Evolutionary conservation across 257 asterid species (phyloP).

Genomic region (Primulina huaijiensis): DNA sequence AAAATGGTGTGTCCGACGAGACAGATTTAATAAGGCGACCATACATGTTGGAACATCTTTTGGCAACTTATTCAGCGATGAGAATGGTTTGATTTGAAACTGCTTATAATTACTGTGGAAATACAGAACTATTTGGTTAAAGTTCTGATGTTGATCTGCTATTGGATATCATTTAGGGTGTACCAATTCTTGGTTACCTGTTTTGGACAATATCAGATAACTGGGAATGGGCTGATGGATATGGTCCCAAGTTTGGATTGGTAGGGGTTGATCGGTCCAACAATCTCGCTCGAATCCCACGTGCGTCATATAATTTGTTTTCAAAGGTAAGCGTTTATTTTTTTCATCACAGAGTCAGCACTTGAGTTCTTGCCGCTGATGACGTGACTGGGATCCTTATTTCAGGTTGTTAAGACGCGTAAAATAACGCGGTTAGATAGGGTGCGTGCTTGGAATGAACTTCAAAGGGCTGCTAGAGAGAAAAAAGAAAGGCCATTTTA

Average conservation of each 20-base stretch:
- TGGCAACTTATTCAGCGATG: constrained; percentile 87
- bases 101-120: not conserved
- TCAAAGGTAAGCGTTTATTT: constrained; percentile 46
- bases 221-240: constrained; percentile 99
- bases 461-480: constrained; percentile 68
- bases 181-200: constrained; percentile 78
- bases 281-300: constrained; percentile 74
- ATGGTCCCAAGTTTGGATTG: constrained; percentile 96
- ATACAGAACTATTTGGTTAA: not conserved
- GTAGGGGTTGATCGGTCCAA: constrained; percentile 83
- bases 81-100: constrained; percentile 44
- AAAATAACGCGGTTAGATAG: constrained; percentile 64
- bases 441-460: constrained; percentile 68
- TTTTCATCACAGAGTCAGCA: not conserved
- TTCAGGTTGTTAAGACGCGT: constrained; percentile 79
- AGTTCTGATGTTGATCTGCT: constrained; percentile 12
- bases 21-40: constrained; percentile 87
- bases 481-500: constrained; percentile 73
- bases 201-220: constrained; percentile 99
- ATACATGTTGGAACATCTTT: constrained; percentile 81
- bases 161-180: constrained; percentile 51
- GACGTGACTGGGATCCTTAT: constrained; percentile 12
- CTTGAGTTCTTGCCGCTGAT: constrained; percentile 9
- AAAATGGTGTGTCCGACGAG: constrained; percentile 84
- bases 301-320: constrained; percentile 77